Base-by-base conservation (phyloP, 805 yeast genomes). In the Zygosaccharomyces siamensis region DNA sequence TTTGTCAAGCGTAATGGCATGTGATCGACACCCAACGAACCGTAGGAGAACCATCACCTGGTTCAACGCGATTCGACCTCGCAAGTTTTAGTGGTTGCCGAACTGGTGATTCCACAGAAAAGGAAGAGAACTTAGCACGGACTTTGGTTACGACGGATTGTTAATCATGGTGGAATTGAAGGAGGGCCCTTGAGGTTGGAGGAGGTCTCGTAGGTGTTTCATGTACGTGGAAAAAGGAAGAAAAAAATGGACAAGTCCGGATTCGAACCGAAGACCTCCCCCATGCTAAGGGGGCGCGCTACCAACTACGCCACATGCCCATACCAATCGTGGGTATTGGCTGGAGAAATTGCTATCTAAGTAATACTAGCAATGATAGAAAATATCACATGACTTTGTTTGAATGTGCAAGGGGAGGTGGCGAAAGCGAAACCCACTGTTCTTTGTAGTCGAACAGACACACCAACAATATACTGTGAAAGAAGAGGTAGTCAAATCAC, bases 221-320 rank as follows among this genome's bases (percentile, higher is more conserved):
- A 37, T 37, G 21, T 23, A 16, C 21, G 24, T n/a, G n/a, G 4
- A 2, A 20, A 21, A 37, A 39, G 30, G n/a, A 14, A 18, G 5
- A 10, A 24, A 11, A 8, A 39, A 69, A 51, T 79, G 85, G 85
- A 80, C 85, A 82, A 80, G 84, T 78, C 80, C 79, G 85, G 85
- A 80, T 76, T 80, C 81, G 85, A 80, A 80, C 85, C 84, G 80
- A 79, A 78, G 84, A 80, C 86, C 84, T 80, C 78, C 78, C 82
- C 79, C 84, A 79, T 80, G 84, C 84, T 79, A 80, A 79, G 85
- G 79, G 81, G 78, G 77, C 85, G 84, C 85, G 84, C 85, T 80
- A 80, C 85, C 85, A 79, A 80, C 85, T 80, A 77, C 85, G 85
- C 85, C 85, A 80, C 84, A 80, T 82, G 84, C 85, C 84, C 84